Conservation (phyloP, 495 filamentous ascomycete species). For the Penicillium verhagenii region DNA sequence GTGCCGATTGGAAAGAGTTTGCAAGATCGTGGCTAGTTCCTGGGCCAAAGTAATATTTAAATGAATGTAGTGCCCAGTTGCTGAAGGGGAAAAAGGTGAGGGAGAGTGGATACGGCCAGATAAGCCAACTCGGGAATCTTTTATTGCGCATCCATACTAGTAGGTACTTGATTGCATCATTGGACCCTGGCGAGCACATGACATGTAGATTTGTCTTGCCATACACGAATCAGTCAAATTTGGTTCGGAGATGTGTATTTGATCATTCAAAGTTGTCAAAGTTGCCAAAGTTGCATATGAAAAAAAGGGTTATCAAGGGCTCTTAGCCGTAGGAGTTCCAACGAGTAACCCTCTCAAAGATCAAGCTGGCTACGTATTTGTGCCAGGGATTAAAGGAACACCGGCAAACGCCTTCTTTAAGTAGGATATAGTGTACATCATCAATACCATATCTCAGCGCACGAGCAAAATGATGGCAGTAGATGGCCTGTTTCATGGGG, state of each 20-base stretch:
- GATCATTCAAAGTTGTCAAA: too few species aligned
- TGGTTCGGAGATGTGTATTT: too few species aligned
- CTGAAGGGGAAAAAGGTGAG: slow-evolving; percentile 8
- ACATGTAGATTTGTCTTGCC: too few species aligned
- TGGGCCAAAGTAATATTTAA: not conserved
- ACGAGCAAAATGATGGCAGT: not conserved
- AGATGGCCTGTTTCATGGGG: not conserved
- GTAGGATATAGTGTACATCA: slow-evolving; percentile 1
- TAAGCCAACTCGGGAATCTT: slow-evolving; percentile 25
- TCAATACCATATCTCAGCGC: not conserved
- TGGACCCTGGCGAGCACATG: not conserved
- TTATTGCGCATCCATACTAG: slow-evolving; percentile 8
- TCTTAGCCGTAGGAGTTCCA: too few species aligned
- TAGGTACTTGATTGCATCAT: slow-evolving; percentile 24
- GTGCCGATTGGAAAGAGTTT: not conserved
- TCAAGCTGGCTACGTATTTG: not conserved
- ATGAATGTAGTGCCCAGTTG: slow-evolving; percentile 7
- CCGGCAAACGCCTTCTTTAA: not conserved
- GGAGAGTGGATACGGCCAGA: slow-evolving; percentile 25
- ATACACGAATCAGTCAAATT: too few species aligned
- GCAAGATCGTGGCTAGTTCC: not conserved
- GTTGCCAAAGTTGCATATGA: not conserved
- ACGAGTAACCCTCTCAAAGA: too few species aligned
- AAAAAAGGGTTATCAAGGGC: too few species aligned
- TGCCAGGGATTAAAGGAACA: not conserved